Percentiles rank a stretch among this genome's conserved stretches.
Conservation (phyloP, 1,284 basidiomycete species). For the Cryptococcus maquisensis region DNA sequence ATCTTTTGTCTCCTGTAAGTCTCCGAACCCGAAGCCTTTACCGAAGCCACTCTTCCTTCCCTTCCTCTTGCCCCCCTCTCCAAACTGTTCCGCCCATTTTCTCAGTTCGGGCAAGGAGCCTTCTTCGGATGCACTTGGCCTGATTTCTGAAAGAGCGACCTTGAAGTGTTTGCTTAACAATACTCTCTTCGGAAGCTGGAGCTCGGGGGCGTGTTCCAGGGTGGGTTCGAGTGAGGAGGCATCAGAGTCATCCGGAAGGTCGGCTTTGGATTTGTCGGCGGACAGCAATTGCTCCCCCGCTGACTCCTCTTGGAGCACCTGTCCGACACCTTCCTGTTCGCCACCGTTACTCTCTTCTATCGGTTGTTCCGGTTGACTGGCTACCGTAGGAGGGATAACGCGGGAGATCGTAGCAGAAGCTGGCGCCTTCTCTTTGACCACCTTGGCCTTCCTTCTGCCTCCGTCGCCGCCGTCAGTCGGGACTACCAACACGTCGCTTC, state of each 20-base stretch:
- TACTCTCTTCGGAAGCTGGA: slow-evolving; percentile 4
- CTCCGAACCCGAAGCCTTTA: slow-evolving; percentile 49
- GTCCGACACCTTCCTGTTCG: neutral
- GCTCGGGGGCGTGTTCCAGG: neutral
- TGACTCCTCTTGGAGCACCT: neutral
- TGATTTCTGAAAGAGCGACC: slow-evolving; percentile 78
- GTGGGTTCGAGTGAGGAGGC: neutral
- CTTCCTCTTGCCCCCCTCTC: slow-evolving; percentile 55
- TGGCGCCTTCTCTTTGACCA: slow-evolving; percentile 4
- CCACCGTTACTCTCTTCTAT: neutral
- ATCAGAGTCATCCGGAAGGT: neutral
- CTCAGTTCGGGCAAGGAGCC: slow-evolving; percentile 74
- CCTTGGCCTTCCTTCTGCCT: slow-evolving; percentile 12
- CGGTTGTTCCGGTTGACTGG: neutral
- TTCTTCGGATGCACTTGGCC: slow-evolving; percentile 75
- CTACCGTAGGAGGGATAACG: neutral
- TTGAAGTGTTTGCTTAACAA: slow-evolving; percentile 60
- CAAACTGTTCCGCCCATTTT: slow-evolving; percentile 89
- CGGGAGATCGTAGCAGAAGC: neutral
- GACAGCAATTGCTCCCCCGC: slow-evolving; percentile 1
- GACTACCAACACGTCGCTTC: slow-evolving; percentile 8
- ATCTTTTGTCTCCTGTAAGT: slow-evolving; percentile 4
- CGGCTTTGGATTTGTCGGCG: slow-evolving; percentile 4
- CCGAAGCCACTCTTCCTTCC: slow-evolving; percentile 49
- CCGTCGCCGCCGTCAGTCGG: slow-evolving; percentile 2